Evolutionary conservation across 2,329 filamentous ascomycete species (phyloP), one percentile per base, ranked within the genome.

Genomic region (Fusarium dlaminii): DNA sequence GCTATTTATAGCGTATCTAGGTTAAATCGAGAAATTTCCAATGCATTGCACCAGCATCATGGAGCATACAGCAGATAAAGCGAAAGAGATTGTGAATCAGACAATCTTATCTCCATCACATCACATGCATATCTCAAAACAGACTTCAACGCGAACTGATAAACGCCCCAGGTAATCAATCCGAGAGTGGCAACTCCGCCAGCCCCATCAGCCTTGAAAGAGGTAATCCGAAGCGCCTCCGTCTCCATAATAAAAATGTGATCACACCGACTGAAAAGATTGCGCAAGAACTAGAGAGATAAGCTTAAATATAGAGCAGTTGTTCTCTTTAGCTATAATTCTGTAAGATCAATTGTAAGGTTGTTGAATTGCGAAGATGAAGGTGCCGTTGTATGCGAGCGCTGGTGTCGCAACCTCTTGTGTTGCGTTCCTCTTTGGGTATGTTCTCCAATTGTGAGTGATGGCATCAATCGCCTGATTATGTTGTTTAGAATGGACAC

Each of bases 381-480:
- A 70, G n/a, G 39, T 75, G 8, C 80, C 79, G 7, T 71, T 79
- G 43, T 81, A 81, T 39, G 70, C 79, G 27, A 76, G 57, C n/a
- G 80, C 80, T 30, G 77, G 80, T 45, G 65, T 81, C 13, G 66
- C 75, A 27, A 77, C 79, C 39, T 81, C 79, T 43, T 79, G 77
- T 45, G 77, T 81, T 30, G 78, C 80, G 9, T 79, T 81, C 69
- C 74, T 81, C 18, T 81, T 81, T 52, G 80, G 79, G 80, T 81
- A 62, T 46, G 37, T 37, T 43, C 17, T 11, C 20, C 6, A 17
- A 36, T n/a, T 20, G 3, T 15, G 20, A 17, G 11, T 24, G 6
- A 2, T 18, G 8, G 6, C 8, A 20, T 5, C 1, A 10, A n/a
- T 51, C 9, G 22, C 32, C 64, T 60, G 22, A 63, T 45, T 30